These are phyloP conservation scores for Boletus reticulatus DNA, from an alignment of 768 basidiomycete genomes.

Conservation along the genomic window DNA sequence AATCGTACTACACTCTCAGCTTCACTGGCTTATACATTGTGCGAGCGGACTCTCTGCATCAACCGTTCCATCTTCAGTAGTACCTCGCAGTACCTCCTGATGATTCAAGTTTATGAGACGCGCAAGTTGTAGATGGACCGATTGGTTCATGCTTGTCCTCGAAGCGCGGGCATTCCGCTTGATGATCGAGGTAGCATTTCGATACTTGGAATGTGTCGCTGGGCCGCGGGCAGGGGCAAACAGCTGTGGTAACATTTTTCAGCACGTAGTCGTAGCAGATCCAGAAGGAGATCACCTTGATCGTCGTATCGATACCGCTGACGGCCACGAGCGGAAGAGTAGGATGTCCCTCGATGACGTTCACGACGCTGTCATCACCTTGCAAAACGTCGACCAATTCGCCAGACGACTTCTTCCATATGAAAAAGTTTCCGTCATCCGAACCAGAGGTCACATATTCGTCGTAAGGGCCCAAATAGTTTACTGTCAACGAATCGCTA, in stretches of 20 bases:
- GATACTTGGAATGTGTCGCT: conserved; percentile 54
- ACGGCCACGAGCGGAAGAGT: conserved; percentile 78
- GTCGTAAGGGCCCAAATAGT: conserved; percentile 76
- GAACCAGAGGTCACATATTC: conserved; percentile 82
- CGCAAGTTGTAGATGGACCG: conserved; percentile 24
- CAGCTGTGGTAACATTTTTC: conserved; percentile 40
- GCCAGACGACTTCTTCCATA: conserved; percentile 75
- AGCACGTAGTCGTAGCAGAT: not conserved
- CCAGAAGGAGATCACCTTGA: conserved; percentile 55
- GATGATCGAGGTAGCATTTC: conserved; percentile 53
- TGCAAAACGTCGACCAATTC: conserved; percentile 74
- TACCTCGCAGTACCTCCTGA: conserved; percentile 25
- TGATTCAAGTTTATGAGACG: conserved; percentile 30
- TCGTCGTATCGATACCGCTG: conserved; percentile 81
- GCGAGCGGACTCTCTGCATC: conserved; percentile 27
- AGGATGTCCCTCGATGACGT: conserved; percentile 83
- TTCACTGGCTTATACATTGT: conserved; percentile 31
- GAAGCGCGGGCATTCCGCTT: conserved; percentile 47
- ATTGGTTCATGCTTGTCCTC: conserved; percentile 18
- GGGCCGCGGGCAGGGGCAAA: conserved; percentile 55
- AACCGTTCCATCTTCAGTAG: conserved; percentile 19
- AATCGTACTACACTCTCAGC: not conserved
- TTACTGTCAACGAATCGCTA: conserved; percentile 48
- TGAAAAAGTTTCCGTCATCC: conserved; percentile 85
- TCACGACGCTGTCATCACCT: conserved; percentile 80